Evolutionary conservation across 768 basidiomycete genomes (phyloP).

Genomic region (Sarcodon sp.): DNA sequence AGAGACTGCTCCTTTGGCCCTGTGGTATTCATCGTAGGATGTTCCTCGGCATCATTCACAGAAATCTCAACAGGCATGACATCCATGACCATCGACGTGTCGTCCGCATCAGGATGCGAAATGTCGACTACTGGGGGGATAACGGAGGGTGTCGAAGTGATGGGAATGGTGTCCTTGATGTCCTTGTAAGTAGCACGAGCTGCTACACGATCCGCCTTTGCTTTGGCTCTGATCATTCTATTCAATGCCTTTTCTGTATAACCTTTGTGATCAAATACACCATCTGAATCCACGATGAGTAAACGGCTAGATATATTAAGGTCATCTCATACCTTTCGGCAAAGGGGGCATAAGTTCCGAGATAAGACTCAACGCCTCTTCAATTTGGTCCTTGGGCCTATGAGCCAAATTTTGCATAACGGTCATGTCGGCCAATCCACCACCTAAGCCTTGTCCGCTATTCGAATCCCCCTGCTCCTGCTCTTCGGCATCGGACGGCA

Average conservation of each 20-base stretch:
- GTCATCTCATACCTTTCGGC: conserved; percentile 59
- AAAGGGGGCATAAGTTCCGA: conserved; percentile 90
- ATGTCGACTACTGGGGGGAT: conserved; percentile 4
- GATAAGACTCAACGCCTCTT: conserved; percentile 82
- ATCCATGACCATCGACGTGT: background rate
- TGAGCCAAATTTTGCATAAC: conserved; percentile 97
- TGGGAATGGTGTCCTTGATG: background rate
- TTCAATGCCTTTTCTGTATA: conserved; percentile 82
- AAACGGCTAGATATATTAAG: background rate
- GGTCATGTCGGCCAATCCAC: conserved; percentile 89
- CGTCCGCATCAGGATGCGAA: conserved; percentile 6
- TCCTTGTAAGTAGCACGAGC: conserved; percentile 23
- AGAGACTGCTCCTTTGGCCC: conserved; percentile 20
- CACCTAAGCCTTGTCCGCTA: conserved; percentile 70
- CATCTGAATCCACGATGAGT: conserved; percentile 37
- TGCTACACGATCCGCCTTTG: conserved; percentile 68
- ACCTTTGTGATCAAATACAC: conserved; percentile 85
- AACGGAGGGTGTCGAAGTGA: conserved; percentile 1
- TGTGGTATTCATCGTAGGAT: conserved; percentile 14
- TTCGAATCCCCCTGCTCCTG: conserved; percentile 36
- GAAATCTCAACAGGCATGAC: conserved; percentile 8
- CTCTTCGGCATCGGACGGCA: conserved; percentile 58
- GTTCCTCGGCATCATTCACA: conserved; percentile 21
- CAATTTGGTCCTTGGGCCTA: conserved; percentile 93
- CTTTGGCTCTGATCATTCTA: conserved; percentile 68